phyloP scores from a whole-genome alignment of 768 basidiomycete genomes.

The Crassisporium funariophilum region DNA sequence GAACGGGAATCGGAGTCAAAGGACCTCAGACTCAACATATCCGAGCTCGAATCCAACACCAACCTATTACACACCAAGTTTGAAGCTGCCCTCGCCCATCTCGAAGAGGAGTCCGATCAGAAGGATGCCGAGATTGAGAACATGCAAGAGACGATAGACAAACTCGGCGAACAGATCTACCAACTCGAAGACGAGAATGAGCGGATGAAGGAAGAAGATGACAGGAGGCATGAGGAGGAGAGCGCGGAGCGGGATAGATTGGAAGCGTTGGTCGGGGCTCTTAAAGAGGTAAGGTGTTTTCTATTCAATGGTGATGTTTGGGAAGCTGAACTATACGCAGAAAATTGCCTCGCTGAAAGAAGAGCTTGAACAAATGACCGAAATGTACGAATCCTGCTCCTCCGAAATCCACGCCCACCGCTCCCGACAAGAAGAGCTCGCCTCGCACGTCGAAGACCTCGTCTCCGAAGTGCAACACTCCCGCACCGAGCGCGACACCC shows the following conservation, averaged over 20 bases:
- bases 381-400: slow-evolving; percentile 63
- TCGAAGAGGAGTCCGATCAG: slow-evolving; percentile 76
- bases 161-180: slow-evolving; percentile 79
- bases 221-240: slow-evolving; percentile 72
- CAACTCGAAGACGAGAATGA: slow-evolving; percentile 88
- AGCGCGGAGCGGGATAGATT: slow-evolving; percentile 67
- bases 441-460: slow-evolving; percentile 71
- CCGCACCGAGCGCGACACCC: slow-evolving; percentile 54
- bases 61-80: slow-evolving; percentile 74
- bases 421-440: slow-evolving; percentile 76
- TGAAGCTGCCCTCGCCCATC: slow-evolving; percentile 70
- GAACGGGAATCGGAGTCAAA: slow-evolving; percentile 82
- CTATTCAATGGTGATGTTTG: background rate
- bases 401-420: slow-evolving; percentile 70
- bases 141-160: slow-evolving; percentile 77
- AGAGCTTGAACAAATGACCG: slow-evolving; percentile 65
- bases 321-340: slow-evolving; percentile 36
- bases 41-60: slow-evolving; percentile 74
- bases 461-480: slow-evolving; percentile 63
- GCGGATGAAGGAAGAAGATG: slow-evolving; percentile 68
- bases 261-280: slow-evolving; percentile 64
- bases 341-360: slow-evolving; percentile 68
- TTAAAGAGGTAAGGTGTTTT: slow-evolving; percentile 70
- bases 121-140: slow-evolving; percentile 79
- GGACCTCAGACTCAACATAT: slow-evolving; percentile 69